Conservation (phyloP, 2,329 filamentous ascomycete genomes). For the Epichloe aotearoae region DNA sequence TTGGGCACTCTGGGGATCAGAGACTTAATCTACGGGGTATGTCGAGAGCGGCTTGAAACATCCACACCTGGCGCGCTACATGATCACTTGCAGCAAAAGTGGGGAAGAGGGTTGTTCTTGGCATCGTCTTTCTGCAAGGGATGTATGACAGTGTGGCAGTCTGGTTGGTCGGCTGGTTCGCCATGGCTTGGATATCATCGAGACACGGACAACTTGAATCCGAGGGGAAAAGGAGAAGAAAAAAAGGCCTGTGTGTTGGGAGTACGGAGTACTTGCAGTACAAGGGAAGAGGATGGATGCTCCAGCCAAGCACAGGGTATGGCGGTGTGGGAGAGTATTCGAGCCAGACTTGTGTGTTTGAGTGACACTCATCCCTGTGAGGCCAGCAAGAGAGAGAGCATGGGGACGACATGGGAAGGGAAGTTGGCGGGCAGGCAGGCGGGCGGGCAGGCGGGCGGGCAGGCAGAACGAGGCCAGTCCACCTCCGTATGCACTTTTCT, state of each 20-base stretch:
- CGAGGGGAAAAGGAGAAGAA: neutral
- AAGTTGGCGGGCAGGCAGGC: neutral
- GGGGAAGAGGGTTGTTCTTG: conserved; percentile 1
- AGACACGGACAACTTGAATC: neutral
- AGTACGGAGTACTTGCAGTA: neutral
- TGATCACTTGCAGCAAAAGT: conserved; percentile 4
- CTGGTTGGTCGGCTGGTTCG: neutral
- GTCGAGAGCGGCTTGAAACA: conserved; percentile 1
- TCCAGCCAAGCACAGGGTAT: neutral
- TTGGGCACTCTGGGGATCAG: neutral
- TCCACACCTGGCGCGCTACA: neutral
- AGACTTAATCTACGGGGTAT: neutral
- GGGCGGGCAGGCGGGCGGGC: neutral
- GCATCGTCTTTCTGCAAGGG: conserved; percentile 1
- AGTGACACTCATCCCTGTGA: neutral
- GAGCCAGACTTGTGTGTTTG: neutral
- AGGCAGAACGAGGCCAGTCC: neutral
- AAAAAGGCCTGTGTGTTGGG: neutral
- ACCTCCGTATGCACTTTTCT: neutral
- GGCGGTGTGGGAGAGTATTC: neutral
- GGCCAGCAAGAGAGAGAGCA: neutral
- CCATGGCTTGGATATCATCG: neutral
- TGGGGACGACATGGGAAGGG: neutral
- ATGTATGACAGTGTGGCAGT: neutral
- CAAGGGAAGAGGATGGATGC: neutral